Conservation (phyloP, 2,329 filamentous ascomycete genomes). For the Ophiostoma quercus region DNA sequence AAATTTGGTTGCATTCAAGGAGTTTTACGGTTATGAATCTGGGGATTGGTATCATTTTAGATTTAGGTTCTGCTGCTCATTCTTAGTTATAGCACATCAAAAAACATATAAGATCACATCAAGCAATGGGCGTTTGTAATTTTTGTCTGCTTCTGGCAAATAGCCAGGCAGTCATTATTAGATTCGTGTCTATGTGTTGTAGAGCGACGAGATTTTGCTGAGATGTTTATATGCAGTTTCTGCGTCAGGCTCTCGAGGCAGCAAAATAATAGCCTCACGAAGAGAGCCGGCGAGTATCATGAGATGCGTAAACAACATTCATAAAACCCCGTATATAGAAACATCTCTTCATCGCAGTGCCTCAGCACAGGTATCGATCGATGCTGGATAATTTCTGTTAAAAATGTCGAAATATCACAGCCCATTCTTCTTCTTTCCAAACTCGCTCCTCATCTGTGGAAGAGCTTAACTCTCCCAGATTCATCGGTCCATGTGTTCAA, state of each 20-base stretch:
- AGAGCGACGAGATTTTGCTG: not conserved
- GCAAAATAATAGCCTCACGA: constrained; percentile 19
- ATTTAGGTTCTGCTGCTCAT: not conserved
- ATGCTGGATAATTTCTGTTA: constrained; percentile 15
- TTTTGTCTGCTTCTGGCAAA: not conserved
- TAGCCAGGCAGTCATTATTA: not conserved
- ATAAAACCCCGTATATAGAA: too few relatives aligned
- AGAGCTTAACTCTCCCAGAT: not conserved
- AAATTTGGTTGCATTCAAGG: not conserved
- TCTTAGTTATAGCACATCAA: not conserved
- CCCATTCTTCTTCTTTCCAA: not conserved
- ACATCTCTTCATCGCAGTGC: not conserved
- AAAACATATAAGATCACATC: not conserved
- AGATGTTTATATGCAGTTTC: not conserved
- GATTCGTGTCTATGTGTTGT: not conserved
- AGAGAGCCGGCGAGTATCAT: not conserved
- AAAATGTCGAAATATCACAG: constrained; percentile 23
- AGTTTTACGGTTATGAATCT: not conserved
- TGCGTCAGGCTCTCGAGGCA: constrained; percentile 10
- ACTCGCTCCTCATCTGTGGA: not conserved
- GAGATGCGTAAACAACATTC: not conserved
- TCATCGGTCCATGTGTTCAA: constrained; percentile 15
- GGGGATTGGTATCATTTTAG: not conserved
- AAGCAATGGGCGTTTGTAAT: not conserved
- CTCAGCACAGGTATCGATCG: not conserved